These are phyloP conservation scores for Phytophthora sojae DNA, from an alignment of 352 stramenopile genomes.

Conservation along the genomic window DNA sequence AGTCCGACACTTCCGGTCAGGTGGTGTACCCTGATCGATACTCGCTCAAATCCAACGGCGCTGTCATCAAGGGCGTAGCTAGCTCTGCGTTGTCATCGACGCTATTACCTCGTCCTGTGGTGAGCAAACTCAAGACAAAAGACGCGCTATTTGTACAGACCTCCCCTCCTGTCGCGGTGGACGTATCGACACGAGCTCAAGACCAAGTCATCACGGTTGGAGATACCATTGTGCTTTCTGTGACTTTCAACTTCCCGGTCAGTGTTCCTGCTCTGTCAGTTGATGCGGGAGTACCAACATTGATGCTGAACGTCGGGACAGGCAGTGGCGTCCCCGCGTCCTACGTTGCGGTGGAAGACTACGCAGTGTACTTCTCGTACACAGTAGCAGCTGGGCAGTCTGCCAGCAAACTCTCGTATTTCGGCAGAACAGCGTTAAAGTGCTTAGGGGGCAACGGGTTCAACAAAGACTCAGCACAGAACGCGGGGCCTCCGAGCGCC, in stretches of 20 bases:
- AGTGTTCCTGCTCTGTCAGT: constrained; percentile 17
- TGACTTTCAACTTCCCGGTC: constrained; percentile 53
- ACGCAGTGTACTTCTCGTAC: constrained; percentile 65
- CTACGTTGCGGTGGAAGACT: constrained; percentile 47
- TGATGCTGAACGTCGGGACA: constrained; percentile 57
- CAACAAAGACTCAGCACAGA: constrained; percentile 52
- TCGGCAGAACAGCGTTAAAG: constrained; percentile 48
- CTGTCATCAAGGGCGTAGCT: constrained; percentile 30
- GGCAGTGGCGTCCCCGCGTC: constrained; percentile 23
- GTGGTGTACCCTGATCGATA: constrained; percentile 55
- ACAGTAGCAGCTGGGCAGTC: constrained; percentile 51
- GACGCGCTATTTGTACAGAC: constrained; percentile 49
- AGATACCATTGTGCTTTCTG: constrained; percentile 49
- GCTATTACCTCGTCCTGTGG: constrained; percentile 39
- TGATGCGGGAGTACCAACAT: constrained; percentile 37
- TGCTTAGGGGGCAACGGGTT: constrained; percentile 53
- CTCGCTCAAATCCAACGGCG: constrained; percentile 57
- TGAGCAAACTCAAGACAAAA: constrained; percentile 26
- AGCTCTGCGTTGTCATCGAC: constrained; percentile 42
- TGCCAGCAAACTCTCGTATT: constrained; percentile 49
- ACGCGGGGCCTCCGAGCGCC: constrained; percentile 31
- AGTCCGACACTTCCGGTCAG: constrained; percentile 34
- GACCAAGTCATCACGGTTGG: constrained; percentile 62
- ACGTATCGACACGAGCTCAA: constrained; percentile 47
- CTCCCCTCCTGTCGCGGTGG: constrained; percentile 38